A percentile compares a stretch with the other conserved stretches of the same genome.
Evolutionary conservation across 1,284 basidiomycete genomes (phyloP).

Genomic region (Heterobasidion annosum): DNA sequence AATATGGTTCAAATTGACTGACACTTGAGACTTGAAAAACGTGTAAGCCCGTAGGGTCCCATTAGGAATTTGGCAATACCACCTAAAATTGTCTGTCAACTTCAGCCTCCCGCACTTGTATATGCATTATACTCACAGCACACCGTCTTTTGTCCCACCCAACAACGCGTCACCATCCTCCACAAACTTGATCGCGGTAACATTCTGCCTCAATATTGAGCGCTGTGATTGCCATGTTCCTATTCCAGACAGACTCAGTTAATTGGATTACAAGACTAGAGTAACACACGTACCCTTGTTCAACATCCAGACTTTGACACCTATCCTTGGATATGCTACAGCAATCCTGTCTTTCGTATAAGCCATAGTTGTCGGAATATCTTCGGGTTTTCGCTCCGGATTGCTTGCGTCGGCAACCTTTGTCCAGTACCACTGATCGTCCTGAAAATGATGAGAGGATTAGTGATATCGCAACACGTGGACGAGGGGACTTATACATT

Average conservation of each 20-base stretch:
- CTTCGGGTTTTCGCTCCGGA: conserved; percentile 22
- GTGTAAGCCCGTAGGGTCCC: conserved; percentile 48
- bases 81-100: conserved; percentile 20
- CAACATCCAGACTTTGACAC: conserved; percentile 59
- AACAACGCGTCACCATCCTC: conserved; percentile 51
- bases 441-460: conserved; percentile 14
- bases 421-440: conserved; percentile 45
- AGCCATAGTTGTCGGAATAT: conserved; percentile 42
- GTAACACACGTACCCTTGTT: conserved; percentile 34
- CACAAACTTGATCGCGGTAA: conserved; percentile 51
- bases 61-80: conserved; percentile 56
- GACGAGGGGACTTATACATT: conserved; percentile 27
- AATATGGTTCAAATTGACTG: conserved; percentile 1
- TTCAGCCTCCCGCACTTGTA: not conserved
- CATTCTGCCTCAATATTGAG: conserved; percentile 49
- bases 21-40: conserved; percentile 49
- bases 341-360: conserved; percentile 49
- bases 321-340: conserved; percentile 43
- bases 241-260: conserved; percentile 14
- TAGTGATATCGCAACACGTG: not conserved
- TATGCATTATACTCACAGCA: conserved; percentile 34
- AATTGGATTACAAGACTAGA: not conserved
- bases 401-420: conserved; percentile 38
- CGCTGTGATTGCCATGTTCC: conserved; percentile 52
- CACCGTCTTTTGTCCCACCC: conserved; percentile 62